Evolutionary conservation across 352 stramenopile species (phyloP).

Genomic region (Phytophthora sojae): DNA sequence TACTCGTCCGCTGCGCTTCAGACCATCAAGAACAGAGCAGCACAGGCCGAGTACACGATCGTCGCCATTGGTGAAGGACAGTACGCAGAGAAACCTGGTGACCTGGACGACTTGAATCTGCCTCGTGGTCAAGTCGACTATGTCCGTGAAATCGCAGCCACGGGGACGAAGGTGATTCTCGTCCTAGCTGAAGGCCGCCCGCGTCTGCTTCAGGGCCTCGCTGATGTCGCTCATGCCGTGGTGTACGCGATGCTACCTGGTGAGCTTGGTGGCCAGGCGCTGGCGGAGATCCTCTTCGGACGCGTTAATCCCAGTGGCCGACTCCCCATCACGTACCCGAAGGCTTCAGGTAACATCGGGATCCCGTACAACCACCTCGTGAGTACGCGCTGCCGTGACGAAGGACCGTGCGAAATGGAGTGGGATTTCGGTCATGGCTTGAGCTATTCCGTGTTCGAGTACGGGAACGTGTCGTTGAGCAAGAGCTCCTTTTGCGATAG

Average conservation of each 20-base stretch:
- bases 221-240: conserved; percentile 69
- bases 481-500: conserved; percentile 39
- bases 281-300: conserved; percentile 89
- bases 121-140: conserved; percentile 82
- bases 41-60: conserved; percentile 57
- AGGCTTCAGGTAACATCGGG: conserved; percentile 55
- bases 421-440: conserved; percentile 75
- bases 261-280: conserved; percentile 80
- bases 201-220: conserved; percentile 69
- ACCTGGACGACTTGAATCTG: conserved; percentile 85
- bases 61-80: conserved; percentile 78
- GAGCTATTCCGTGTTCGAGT: conserved; percentile 74
- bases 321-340: conserved; percentile 88
- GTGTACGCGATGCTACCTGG: conserved; percentile 84
- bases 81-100: conserved; percentile 90
- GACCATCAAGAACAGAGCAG: conserved; percentile 34
- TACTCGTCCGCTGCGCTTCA: conserved; percentile 58
- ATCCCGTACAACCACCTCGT: conserved; percentile 83
- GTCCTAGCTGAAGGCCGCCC: conserved; percentile 83
- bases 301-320: conserved; percentile 82
- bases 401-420: conserved; percentile 54
- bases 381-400: conserved; percentile 51
- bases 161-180: conserved; percentile 83
- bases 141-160: conserved; percentile 70
- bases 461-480: conserved; percentile 51